phyloP scores from a whole-genome alignment of 306 rosid genomes.

The Vigna hirtella region DNA sequence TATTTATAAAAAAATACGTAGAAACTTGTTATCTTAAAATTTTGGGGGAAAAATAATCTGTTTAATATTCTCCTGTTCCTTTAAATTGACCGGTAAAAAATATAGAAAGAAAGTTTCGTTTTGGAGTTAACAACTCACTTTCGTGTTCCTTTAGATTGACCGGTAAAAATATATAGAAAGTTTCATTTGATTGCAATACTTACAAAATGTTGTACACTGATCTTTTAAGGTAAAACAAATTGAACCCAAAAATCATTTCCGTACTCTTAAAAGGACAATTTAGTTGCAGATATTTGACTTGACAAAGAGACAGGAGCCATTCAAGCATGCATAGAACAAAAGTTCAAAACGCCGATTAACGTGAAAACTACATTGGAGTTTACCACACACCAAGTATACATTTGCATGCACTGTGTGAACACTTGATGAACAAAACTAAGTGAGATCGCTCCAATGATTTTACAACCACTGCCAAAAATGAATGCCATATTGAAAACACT shows the following conservation, averaged over 20 bases:
- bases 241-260: neutral
- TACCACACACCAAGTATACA: slow-evolving; percentile 22
- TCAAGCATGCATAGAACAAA: neutral
- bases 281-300: too few relatives aligned
- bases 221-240: neutral
- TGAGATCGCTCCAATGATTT: slow-evolving; percentile 38
- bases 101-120: neutral
- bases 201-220: neutral
- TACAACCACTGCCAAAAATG: slow-evolving; percentile 45
- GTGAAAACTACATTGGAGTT: slow-evolving; percentile 15
- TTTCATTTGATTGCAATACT: neutral
- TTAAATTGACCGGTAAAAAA: neutral
- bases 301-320: neutral
- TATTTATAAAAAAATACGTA: too few relatives aligned
- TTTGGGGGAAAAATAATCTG: too few relatives aligned
- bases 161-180: neutral
- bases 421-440: slow-evolving; percentile 39
- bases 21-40: too few relatives aligned
- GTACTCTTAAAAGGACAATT: neutral
- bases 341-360: neutral
- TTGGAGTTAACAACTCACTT: too few relatives aligned
- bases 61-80: too few relatives aligned
- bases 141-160: too few relatives aligned
- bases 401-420: slow-evolving; percentile 14
- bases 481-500: slow-evolving; percentile 23